Evolutionary conservation across 495 filamentous ascomycete genomes (phyloP).

Genomic region (Aspergillus heteromorphus): DNA sequence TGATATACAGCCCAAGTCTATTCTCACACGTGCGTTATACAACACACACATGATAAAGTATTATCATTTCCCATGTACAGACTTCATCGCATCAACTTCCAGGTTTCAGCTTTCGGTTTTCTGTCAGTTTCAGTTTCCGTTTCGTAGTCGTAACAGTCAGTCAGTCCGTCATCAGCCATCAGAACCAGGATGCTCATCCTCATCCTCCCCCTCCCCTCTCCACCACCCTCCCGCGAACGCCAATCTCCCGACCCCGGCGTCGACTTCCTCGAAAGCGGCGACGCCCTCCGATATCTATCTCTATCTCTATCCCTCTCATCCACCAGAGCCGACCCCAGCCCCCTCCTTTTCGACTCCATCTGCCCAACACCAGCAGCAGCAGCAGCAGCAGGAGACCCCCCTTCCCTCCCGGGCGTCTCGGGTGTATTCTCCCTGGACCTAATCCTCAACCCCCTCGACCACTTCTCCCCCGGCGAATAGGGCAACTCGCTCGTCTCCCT

Average conservation of each 20-base stretch:
- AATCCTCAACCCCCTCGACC: slow-evolving; percentile 24
- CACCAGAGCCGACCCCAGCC: slow-evolving; percentile 23
- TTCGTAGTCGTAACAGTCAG: background rate
- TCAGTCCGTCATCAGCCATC: background rate
- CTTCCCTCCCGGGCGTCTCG: slow-evolving; percentile 24
- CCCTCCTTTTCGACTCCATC: no score
- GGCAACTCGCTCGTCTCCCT: slow-evolving; percentile 23
- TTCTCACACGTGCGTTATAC: no score
- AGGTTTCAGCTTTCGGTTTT: no score
- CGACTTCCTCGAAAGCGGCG: slow-evolving; percentile 26
- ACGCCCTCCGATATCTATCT: no score
- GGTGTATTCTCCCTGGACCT: slow-evolving; percentile 37
- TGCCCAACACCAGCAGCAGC: no score
- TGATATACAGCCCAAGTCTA: background rate
- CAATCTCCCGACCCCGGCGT: slow-evolving; percentile 9
- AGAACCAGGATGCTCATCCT: slow-evolving; percentile 11
- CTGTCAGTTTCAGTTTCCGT: no score
- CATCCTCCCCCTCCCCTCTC: no score
- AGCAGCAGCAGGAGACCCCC: slow-evolving; percentile 18
- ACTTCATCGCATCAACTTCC: background rate
- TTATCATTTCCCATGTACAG: background rate
- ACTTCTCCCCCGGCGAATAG: slow-evolving; percentile 28
- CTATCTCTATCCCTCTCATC: slow-evolving; percentile 12
- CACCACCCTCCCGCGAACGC: no score
- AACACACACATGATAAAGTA: no score